Conservation (phyloP, 2,329 filamentous ascomycete genomes). For the Colletotrichum lentis region DNA sequence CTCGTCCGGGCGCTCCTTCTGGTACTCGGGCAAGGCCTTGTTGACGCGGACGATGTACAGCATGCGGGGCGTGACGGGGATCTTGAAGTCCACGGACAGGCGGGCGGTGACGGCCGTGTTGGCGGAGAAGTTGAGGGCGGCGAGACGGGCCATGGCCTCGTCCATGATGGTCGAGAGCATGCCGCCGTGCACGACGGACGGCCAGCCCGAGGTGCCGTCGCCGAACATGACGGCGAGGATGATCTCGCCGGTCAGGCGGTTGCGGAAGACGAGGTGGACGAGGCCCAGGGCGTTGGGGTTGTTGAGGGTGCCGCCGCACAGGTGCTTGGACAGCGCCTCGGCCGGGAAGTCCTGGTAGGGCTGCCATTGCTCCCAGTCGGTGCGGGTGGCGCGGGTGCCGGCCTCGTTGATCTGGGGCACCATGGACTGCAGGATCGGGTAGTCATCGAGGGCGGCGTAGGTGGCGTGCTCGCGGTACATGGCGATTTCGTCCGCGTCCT, state of each 20-base stretch:
- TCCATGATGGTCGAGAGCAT: constrained; percentile 50
- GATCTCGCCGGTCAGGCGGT: constrained; percentile 42
- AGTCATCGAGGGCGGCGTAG: not conserved
- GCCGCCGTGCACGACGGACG: constrained; percentile 49
- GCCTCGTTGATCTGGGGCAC: not conserved
- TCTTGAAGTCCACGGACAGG: constrained; percentile 29
- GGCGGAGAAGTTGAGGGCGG: constrained; percentile 22
- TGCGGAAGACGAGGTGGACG: constrained; percentile 49
- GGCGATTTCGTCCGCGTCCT: constrained; percentile 5
- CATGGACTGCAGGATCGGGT: constrained; percentile 19
- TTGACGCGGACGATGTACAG: constrained; percentile 31
- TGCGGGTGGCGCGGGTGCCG: not conserved
- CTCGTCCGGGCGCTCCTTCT: constrained; percentile 5
- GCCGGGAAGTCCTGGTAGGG: constrained; percentile 21
- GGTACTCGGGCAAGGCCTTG: constrained; percentile 24
- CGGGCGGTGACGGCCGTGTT: constrained; percentile 36
- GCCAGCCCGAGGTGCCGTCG: constrained; percentile 46
- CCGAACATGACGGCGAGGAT: constrained; percentile 47
- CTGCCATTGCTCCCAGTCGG: constrained; percentile 30
- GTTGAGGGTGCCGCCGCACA: constrained; percentile 47
- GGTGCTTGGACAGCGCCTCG: constrained; percentile 43
- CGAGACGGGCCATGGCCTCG: constrained; percentile 48
- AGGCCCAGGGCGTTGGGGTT: constrained; percentile 43
- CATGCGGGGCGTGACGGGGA: constrained; percentile 18
- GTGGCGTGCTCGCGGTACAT: constrained; percentile 16